Evolutionary conservation across 441 rosid species (phyloP).

Genomic region (Eruca vesicaria): DNA sequence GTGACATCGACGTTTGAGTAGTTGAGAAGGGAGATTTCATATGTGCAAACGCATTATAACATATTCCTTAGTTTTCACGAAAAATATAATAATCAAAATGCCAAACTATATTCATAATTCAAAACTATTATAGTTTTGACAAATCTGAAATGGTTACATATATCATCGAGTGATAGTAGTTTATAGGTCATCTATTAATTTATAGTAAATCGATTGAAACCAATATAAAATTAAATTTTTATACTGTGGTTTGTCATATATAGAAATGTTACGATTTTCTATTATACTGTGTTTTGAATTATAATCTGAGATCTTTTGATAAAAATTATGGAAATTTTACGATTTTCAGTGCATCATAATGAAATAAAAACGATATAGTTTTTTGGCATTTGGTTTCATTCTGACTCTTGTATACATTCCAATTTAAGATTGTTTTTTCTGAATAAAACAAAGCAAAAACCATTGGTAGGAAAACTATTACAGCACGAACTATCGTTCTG

Average conservation of each 20-base stretch:
- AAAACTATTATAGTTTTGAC: background rate
- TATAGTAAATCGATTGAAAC: background rate
- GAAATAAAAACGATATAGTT: background rate
- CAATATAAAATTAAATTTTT: background rate
- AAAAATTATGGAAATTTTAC: background rate
- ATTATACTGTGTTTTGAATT: background rate
- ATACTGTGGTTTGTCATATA: background rate
- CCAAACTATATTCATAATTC: background rate
- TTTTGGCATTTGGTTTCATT: background rate
- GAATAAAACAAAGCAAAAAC: background rate
- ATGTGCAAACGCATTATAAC: constrained; percentile 33
- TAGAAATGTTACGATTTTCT: background rate
- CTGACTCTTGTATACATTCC: background rate
- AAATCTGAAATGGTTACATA: background rate
- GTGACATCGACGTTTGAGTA: constrained; percentile 38
- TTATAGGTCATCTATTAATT: background rate
- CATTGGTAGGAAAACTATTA: background rate
- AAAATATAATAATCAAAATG: constrained; percentile 15
- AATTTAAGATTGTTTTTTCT: background rate
- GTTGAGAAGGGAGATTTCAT: constrained; percentile 37
- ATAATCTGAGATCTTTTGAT: background rate
- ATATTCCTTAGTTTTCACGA: constrained; percentile 35
- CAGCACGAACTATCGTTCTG: background rate
- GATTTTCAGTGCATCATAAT: background rate
- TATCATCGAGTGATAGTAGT: background rate